Evolutionary conservation across 352 stramenopile species (phyloP).

Genomic region (Phytophthora sansomeana): DNA sequence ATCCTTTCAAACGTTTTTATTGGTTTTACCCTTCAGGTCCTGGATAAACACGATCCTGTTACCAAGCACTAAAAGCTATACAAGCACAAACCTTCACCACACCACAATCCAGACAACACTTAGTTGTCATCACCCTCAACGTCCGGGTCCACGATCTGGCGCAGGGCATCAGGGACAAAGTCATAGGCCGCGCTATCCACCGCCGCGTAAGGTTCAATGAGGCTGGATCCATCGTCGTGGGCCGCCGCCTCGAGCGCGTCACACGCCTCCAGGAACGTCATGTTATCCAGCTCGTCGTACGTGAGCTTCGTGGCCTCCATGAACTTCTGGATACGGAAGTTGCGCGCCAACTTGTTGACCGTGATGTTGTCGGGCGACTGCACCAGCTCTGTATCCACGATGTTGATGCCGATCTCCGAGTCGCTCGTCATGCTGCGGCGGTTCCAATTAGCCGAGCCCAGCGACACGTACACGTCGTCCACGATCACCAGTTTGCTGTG

Average conservation of each 20-base stretch:
- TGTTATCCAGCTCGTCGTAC: conserved; percentile 16
- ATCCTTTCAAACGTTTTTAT: too few species aligned
- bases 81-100: too few species aligned
- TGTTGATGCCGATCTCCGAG: conserved; percentile 65
- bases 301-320: conserved; percentile 50
- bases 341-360: conserved; percentile 47
- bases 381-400: conserved; percentile 55
- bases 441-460: conserved; percentile 94
- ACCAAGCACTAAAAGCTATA: too few species aligned
- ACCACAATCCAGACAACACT: too few species aligned
- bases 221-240: conserved; percentile 14
- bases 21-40: too few species aligned
- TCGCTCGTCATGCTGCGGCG: conserved; percentile 85
- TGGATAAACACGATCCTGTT: too few species aligned
- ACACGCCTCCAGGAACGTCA: conserved; percentile 33
- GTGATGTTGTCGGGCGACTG: conserved; percentile 49
- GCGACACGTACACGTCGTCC: conserved; percentile 87
- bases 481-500: conserved; percentile 83
- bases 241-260: conserved; percentile 32
- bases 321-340: conserved; percentile 68
- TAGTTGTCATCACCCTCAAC: conserved; percentile 19
- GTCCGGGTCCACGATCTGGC: conserved; percentile 42
- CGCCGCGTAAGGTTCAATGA: conserved; percentile 41
- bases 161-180: conserved; percentile 36
- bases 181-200: conserved; percentile 36